Conservation (phyloP, 768 basidiomycete species). For the Tulasnella calospora region DNA sequence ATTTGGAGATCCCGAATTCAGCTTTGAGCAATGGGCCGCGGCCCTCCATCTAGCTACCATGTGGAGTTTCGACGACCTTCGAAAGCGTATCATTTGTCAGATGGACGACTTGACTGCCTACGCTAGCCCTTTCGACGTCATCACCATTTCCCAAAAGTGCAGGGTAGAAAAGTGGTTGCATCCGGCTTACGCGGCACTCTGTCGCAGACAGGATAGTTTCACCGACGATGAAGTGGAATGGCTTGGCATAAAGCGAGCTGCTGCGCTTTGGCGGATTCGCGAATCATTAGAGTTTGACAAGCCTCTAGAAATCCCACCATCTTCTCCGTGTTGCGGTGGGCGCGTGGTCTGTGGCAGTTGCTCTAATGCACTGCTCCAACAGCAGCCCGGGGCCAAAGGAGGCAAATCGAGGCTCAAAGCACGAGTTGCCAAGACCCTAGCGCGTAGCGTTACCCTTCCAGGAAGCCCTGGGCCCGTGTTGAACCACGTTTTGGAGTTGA, state of each 20-base stretch:
- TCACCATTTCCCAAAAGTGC: constrained; percentile 6
- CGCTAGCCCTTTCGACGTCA: not conserved
- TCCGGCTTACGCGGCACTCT: constrained; percentile 13
- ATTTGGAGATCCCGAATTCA: not conserved
- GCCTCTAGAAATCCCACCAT: not conserved
- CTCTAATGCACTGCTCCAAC: not conserved
- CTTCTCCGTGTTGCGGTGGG: not conserved
- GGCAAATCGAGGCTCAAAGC: not conserved
- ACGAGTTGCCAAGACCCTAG: no score
- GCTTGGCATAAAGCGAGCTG: not conserved
- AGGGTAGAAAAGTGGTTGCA: constrained; percentile 18
- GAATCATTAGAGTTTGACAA: not conserved
- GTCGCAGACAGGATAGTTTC: not conserved
- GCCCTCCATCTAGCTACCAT: constrained; percentile 19
- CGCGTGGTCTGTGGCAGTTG: not conserved
- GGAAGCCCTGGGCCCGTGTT: not conserved
- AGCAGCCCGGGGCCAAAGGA: not conserved
- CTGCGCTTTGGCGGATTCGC: not conserved
- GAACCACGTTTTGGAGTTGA: not conserved
- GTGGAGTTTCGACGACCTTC: constrained; percentile 17
- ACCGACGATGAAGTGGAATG: not conserved
- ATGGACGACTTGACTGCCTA: not conserved
- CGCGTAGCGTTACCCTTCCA: no score
- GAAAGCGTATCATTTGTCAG: not conserved
- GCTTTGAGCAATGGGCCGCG: constrained; percentile 8